Evolutionary conservation across 108 stramenopile species (phyloP), one percentile per base, ranked within the genome.

Genomic region (Epithemia pelagica): DNA sequence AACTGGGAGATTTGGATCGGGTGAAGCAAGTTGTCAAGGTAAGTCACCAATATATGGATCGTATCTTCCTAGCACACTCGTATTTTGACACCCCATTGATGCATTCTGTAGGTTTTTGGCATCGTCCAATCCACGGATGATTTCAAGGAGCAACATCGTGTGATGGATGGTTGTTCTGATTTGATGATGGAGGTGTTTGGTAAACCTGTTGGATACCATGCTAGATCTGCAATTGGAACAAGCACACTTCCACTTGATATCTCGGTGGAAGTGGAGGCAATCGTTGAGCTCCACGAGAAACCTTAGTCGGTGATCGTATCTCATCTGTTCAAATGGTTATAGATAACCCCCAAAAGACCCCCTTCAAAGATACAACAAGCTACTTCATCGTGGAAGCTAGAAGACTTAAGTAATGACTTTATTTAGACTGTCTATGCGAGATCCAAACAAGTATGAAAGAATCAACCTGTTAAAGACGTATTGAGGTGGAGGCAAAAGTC

Each of bases 131-230:
- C 91, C 30, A 78, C 81, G 22, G 75, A 81, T 28, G 78, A 84
- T 64, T 92, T 92, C 71, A 86, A 92, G 64, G 72, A 82, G 28
- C 91, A 92, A 54, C 91, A 92, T 68, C 64, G 84, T 54, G 86
- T 92, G 21, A 88, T 92, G 88, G 85, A 92, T 74, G 91, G 91
- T 22, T 89, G 88, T 64, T 87, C 85, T 1, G 88, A 92, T 72
- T 54, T 89, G 26, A 71, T 92, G 8, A 88, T 92, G 86, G 83
- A 90, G 61, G 74, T 92, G 20, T 92, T 92, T 74, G 85, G 76
- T 2, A 86, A 88, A 52, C 72, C 78, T 5, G 74, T 86, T 68
- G 91, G 91, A 56, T 92, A 88, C 70, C 91, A 92, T 70, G 91
- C 91, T 18, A 66, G 91, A 54, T 85, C 83, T 59, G 91, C 91